Evolutionary conservation across 1,284 basidiomycete genomes (phyloP).

Genomic region (Phaffia rhodozyma): DNA sequence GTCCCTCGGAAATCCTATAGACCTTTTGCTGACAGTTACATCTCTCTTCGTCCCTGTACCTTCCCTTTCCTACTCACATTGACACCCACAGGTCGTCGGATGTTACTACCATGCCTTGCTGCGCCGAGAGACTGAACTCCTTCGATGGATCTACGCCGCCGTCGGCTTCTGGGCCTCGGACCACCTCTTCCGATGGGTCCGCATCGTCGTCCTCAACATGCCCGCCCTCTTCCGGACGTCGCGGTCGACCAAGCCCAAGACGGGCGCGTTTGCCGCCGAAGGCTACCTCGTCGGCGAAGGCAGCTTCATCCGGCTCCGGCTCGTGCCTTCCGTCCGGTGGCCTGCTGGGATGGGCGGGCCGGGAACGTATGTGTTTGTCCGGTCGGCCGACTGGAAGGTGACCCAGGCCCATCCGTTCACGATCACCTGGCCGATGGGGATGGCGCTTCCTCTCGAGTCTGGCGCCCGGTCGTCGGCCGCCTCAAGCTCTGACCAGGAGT

Average conservation of each 20-base stretch:
- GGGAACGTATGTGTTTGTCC: constrained; percentile 20
- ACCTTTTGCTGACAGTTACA: too few relatives aligned
- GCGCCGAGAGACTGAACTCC: constrained; percentile 19
- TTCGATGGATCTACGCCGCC: constrained; percentile 14
- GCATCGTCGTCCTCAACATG: constrained; percentile 3
- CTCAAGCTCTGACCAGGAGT: background rate
- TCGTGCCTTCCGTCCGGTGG: constrained; percentile 4
- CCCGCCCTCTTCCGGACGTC: background rate
- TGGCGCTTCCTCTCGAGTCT: background rate
- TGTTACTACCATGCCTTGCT: constrained; percentile 28
- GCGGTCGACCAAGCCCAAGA: background rate
- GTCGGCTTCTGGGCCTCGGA: constrained; percentile 22
- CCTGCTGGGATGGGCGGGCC: constrained; percentile 1
- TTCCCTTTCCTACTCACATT: too few relatives aligned
- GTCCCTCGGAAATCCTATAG: too few relatives aligned
- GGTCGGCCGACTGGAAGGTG: background rate
- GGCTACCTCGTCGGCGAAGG: constrained; percentile 14
- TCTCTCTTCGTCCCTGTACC: too few relatives aligned
- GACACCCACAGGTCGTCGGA: constrained; percentile 19
- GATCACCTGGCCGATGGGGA: constrained; percentile 6
- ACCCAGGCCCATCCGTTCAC: constrained; percentile 20
- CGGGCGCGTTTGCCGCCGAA: constrained; percentile 2
- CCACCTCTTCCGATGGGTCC: constrained; percentile 11
- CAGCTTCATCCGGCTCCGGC: constrained; percentile 18
- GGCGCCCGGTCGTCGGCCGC: background rate